phyloP scores from a whole-genome alignment of 2,329 filamentous ascomycete species.

The Lasiodiplodia theobromae region DNA sequence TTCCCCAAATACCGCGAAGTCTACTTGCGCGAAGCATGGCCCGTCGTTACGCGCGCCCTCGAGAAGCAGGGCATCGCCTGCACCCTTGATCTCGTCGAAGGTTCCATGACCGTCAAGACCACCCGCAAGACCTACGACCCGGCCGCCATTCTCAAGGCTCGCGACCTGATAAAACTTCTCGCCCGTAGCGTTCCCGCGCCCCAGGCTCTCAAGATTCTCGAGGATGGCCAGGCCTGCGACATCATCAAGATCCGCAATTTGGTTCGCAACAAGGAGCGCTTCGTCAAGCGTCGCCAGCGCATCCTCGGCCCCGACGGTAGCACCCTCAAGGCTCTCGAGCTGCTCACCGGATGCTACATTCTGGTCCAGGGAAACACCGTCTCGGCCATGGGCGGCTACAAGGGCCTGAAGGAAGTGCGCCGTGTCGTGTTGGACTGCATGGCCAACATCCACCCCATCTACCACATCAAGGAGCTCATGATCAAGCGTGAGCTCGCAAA shows the following conservation, averaged over 20 bases:
- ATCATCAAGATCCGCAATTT: constrained; percentile 94
- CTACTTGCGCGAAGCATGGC: constrained; percentile 93
- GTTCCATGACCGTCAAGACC: constrained; percentile 95
- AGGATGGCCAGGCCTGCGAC: constrained; percentile 90
- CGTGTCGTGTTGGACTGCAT: constrained; percentile 94
- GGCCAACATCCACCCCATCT: constrained; percentile 87
- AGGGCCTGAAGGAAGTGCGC: constrained; percentile 90
- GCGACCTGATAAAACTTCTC: constrained; percentile 92
- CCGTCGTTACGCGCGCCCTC: constrained; percentile 83
- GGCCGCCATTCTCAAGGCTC: constrained; percentile 88
- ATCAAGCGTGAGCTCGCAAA: constrained; percentile 92
- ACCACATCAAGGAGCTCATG: constrained; percentile 96
- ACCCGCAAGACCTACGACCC: constrained; percentile 92
- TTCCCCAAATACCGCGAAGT: constrained; percentile 98
- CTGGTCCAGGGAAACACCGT: constrained; percentile 98
- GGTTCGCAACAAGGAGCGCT: constrained; percentile 91
- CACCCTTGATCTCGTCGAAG: constrained; percentile 91
- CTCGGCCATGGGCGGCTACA: constrained; percentile 87
- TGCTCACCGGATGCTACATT: constrained; percentile 90
- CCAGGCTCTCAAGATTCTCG: constrained; percentile 91
- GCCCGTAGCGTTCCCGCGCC: constrained; percentile 90
- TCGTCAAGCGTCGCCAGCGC: constrained; percentile 91
- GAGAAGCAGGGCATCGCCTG: constrained; percentile 90
- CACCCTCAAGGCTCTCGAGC: constrained; percentile 91
- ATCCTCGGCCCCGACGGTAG: constrained; percentile 91